Evolutionary conservation across 805 yeast genomes (phyloP), one percentile per base, ranked within the genome.

Genomic region (Lipomyces japonicus): DNA sequence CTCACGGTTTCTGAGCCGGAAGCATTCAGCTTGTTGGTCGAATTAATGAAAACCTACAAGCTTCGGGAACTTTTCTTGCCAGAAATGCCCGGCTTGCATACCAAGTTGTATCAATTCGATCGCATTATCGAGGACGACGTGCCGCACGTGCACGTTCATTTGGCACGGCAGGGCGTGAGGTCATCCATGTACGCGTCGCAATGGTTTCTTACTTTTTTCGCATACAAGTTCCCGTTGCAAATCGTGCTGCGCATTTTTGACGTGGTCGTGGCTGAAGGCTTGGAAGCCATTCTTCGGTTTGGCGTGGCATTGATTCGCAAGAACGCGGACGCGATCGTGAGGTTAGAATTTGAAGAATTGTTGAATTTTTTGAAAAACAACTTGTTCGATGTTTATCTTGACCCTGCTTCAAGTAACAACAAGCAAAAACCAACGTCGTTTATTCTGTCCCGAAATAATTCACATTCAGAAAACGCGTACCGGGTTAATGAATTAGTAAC

Each of bases 121-220:
- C 75, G 97, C 48, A 67, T 91, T 44, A 63, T 93, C 32, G 97
- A 90, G 65, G 91, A 82, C 56, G 68, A 74, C 39, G 71, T 81
- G 19, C 97, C 97, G 0, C 72, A 72, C 4, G 73, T 93, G 42
- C 79, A 79, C 64, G 76, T 78, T 41, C 97, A 93, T 71, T 71
- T 93, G 59, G 74, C 76, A 24, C 80, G 89, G 55, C 95, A 91
- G 67, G 97, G 97, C 4, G 81, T 93, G 22, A 78, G 83, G 53
- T 85, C 96, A 2, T 84, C 95, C 21, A 91, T 91, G 97, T 93
- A 87, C 72, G 97, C 97, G 0, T 82, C 95, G 1, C 97, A 93
- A 68, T 93, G 98, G 98, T 91, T 93, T 63, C 75, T 93, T 61
- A 93, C 97, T 0, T 76, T 93, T 58, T 93, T 93, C 69, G 95